Percentiles rank a stretch among this genome's conserved stretches.
phyloP scores from a whole-genome alignment of 495 filamentous ascomycete genomes.

The Penicillium riverlandense region DNA sequence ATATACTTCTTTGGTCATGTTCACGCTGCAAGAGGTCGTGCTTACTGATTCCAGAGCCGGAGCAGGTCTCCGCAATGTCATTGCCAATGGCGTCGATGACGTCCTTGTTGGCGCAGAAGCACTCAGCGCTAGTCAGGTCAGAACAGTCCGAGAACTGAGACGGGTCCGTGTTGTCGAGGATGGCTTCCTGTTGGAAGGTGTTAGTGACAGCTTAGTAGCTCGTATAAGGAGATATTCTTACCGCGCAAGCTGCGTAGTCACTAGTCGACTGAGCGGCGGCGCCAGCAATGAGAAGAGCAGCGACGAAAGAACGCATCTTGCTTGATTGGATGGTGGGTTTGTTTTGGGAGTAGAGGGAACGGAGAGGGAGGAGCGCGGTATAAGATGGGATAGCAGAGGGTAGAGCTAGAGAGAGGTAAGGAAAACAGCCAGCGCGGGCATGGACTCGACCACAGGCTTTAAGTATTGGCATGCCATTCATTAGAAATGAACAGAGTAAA shows the following conservation, averaged over 20 bases:
- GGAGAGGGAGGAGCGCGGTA: neutral
- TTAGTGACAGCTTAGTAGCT: neutral
- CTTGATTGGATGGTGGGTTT: neutral
- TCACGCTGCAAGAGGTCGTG: neutral
- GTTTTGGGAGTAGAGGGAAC: neutral
- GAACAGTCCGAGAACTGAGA: slow-evolving; percentile 5
- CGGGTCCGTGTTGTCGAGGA: neutral
- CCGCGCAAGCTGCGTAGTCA: slow-evolving; percentile 9
- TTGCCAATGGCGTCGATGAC: slow-evolving; percentile 1
- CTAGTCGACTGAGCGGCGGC: slow-evolving; percentile 2
- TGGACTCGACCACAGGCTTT: neutral
- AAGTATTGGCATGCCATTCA: slow-evolving; percentile 3
- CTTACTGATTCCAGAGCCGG: slow-evolving; percentile 8
- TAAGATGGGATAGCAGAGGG: too few species aligned
- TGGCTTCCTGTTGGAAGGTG: slow-evolving; percentile 3
- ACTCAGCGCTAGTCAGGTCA: slow-evolving; percentile 5
- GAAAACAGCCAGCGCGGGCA: too few species aligned
- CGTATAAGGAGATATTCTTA: slow-evolving; percentile 1
- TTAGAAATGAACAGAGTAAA: slow-evolving; percentile 3
- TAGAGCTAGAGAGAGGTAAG: too few species aligned
- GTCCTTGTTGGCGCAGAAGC: slow-evolving; percentile 16
- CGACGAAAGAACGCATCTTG: slow-evolving; percentile 17
- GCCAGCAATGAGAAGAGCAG: slow-evolving; percentile 11
- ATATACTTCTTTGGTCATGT: neutral
- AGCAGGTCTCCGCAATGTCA: slow-evolving; percentile 2